A percentile compares a stretch with the other conserved stretches of the same genome.
Conservation (phyloP, 1,139 yeast genomes). For the Debaryomycetaceae sp. region DNA sequence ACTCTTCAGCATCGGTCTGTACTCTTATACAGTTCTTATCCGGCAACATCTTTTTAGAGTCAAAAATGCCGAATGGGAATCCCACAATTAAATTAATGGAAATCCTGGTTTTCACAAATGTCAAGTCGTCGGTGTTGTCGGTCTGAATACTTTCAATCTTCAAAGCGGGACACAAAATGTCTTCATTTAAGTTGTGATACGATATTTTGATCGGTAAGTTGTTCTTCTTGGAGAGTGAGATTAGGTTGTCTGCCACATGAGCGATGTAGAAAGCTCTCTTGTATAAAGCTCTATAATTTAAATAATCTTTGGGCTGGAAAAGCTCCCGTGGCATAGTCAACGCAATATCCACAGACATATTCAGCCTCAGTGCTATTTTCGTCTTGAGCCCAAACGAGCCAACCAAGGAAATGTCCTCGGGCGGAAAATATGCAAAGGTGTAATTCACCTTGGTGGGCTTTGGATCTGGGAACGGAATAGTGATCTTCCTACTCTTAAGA, state of each 20-base stretch:
- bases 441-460: slow-evolving; percentile 71
- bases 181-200: slow-evolving; percentile 63
- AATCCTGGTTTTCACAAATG: slow-evolving; percentile 67
- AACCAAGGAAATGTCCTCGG: slow-evolving; percentile 71
- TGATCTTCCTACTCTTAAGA: slow-evolving; percentile 48
- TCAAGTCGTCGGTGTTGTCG: slow-evolving; percentile 45
- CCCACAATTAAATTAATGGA: slow-evolving; percentile 70
- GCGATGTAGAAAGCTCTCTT: slow-evolving; percentile 87
- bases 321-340: slow-evolving; percentile 75
- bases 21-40: slow-evolving; percentile 78
- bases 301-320: slow-evolving; percentile 83
- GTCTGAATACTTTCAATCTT: slow-evolving; percentile 51
- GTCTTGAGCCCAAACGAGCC: slow-evolving; percentile 91
- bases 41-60: slow-evolving; percentile 70
- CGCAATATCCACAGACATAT: slow-evolving; percentile 70
- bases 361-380: slow-evolving; percentile 49
- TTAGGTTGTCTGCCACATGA: slow-evolving; percentile 64
- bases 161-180: slow-evolving; percentile 62
- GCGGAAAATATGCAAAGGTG: slow-evolving; percentile 66
- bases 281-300: slow-evolving; percentile 85
- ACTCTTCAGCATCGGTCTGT: slow-evolving; percentile 43
- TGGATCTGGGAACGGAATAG: slow-evolving; percentile 88
- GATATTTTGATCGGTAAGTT: slow-evolving; percentile 53
- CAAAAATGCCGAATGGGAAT: slow-evolving; percentile 69
- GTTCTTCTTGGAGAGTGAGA: slow-evolving; percentile 51